Base-by-base conservation (phyloP, 2,329 filamentous ascomycete species). In the Coniochaeta pulveracea region DNA sequence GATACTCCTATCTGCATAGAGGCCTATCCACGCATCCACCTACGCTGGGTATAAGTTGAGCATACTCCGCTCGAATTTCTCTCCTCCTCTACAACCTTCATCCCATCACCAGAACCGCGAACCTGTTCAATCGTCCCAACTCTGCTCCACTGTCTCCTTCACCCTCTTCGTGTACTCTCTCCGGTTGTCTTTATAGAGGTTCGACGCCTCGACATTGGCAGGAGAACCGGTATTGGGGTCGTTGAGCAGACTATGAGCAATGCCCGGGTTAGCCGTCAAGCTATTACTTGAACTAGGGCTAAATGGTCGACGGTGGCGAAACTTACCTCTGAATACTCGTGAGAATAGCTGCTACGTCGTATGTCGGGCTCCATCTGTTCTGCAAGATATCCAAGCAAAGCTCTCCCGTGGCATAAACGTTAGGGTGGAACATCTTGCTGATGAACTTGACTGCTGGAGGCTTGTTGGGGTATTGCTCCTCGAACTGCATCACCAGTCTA, bases 171-270 rank as follows among this genome's bases (percentile, higher is more conserved):
- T 84, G 53, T 98, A 98, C 53, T 98, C 91, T 56, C 88, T 86
- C 41, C 88, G 75, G 58, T 96, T 96, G 53, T 98, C 91, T 57
- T 96, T 96, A 69, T 96, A 98, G 7, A 96, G 68, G 54, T 96
- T 98, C 35, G 86, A 94, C 2, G 91, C 91, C 61, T 98, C 91
- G 47, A 96, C 91, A 49, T 98, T 98, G 36, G 91, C 91, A 1
- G 91, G 91, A 2, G 86, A 94, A 37, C 85, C 91, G n/a, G 91
- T 98, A 57, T 98, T 98, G 2, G 91, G 91, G 47, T 98, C 91
- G 58, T 98, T 96, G 10, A 98, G 70, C 27, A 98, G 62, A 74
- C 89, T 95, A 35, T 33, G n/a, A 16, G 7, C 22, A 27, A 15
- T 8, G 8, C 4, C 28, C 18, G 7, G 4, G 28, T 31, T 14